These are phyloP conservation scores for Citrus hindsii DNA, from an alignment of 345 rosid genomes.

Conservation along the genomic window DNA sequence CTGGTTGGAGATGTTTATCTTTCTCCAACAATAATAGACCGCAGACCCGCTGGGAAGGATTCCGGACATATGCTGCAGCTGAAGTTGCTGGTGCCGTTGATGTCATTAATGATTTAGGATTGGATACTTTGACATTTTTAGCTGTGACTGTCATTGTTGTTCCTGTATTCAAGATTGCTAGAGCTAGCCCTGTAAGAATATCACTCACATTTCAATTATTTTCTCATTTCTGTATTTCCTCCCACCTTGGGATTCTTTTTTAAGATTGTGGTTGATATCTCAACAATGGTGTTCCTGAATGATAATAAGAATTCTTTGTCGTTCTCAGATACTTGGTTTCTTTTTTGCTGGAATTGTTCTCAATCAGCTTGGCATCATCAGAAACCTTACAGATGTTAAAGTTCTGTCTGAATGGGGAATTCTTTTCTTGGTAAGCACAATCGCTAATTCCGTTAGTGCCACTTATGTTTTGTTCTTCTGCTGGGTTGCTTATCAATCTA, in stretches of 20 bases:
- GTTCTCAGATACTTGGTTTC: conserved; percentile 91
- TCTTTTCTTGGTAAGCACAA: conserved; percentile 77
- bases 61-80: conserved; percentile 36
- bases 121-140: conserved; percentile 91
- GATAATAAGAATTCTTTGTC: conserved; percentile 5
- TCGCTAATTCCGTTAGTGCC: background rate
- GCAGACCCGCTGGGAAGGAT: conserved; percentile 28
- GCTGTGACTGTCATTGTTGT: conserved; percentile 87
- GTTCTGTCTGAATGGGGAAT: conserved; percentile 98
- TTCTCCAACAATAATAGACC: conserved; percentile 31
- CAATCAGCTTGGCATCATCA: conserved; percentile 84
- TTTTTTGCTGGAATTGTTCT: conserved; percentile 94
- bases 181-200: conserved; percentile 85
- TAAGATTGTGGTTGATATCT: background rate
- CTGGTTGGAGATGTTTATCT: conserved; percentile 29
- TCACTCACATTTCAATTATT: background rate
- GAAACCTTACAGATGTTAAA: conserved; percentile 92
- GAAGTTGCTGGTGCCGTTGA: conserved; percentile 85
- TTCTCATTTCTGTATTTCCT: background rate
- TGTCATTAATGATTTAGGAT: conserved; percentile 91
- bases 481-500: background rate
- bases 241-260: background rate
- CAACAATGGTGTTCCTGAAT: background rate
- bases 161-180: conserved; percentile 78
- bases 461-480: background rate